Evolutionary conservation across 768 basidiomycete genomes (phyloP), one percentile per base, ranked within the genome.

Genomic region (Boletus edulis): DNA sequence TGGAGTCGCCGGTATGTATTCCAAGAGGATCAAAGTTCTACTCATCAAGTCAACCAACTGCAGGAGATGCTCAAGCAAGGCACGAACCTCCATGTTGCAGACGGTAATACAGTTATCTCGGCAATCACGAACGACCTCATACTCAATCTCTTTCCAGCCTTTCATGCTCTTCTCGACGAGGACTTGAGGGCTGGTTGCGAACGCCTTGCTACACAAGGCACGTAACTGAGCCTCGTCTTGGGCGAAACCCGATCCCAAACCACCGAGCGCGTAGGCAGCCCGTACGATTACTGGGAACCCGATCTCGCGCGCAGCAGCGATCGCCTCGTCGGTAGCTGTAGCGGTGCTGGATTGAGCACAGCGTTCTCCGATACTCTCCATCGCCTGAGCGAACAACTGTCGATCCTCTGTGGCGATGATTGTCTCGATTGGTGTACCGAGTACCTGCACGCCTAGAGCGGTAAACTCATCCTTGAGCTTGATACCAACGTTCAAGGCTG

Each of bases 91-190:
- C 96, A 99, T 99, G 77, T 99, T 99, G 76, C 96, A 99, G 59
- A 98, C 96, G 1, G 95, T 96, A 75, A 98, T 98, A 69, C 96
- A 98, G 70, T 99, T 99, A 69, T 98, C 92, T 58, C 91, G 81
- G 76, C 94, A 98, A 73, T 99, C 96, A 55, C 96, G 82, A 12
- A 98, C 96, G 47, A 99, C 96, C 69, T 99, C 96, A 64, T 99
- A 99, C 76, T 99, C 96, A 61, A 99, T 96, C 78, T 99, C 96
- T 75, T 99, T 98, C 96, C 96, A 99, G 3, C 96, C 96, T 75
- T 98, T 98, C 96, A 98, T 98, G 64, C 91, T 94, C 80, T 86
- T 95, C 79, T 99, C 97, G 15, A 99, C 94, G n/a, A 99, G 79
- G 0, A 99, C 95, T 73, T 98, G 97, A 42, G 96, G 94, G 63